These are phyloP conservation scores for Cercospora sp. DNA, from an alignment of 2,329 filamentous ascomycete species.

Conservation along the genomic window DNA sequence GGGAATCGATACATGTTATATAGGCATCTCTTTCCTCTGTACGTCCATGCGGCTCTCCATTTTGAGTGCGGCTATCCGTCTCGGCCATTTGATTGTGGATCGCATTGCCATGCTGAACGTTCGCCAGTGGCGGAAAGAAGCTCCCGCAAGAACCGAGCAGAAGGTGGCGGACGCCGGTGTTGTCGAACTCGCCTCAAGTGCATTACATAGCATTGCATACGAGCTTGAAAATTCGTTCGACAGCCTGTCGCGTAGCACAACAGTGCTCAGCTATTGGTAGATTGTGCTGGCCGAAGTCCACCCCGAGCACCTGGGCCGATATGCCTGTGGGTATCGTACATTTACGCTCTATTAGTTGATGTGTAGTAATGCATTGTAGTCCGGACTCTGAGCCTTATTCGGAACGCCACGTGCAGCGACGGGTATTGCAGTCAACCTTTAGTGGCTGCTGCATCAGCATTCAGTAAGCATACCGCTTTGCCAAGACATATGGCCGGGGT, in stretches of 20 bases:
- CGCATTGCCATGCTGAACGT: not conserved
- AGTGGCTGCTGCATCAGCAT: constrained; percentile 13
- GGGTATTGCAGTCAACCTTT: not conserved
- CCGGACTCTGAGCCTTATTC: not conserved
- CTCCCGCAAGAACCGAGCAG: not conserved
- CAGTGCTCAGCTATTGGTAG: not conserved
- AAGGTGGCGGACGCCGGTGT: not conserved
- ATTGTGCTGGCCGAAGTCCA: not conserved
- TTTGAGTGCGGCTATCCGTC: not conserved
- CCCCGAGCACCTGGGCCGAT: not conserved
- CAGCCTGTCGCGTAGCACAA: not conserved
- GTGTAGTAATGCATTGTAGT: not conserved
- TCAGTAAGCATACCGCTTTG: constrained; percentile 12
- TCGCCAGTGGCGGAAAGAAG: not conserved
- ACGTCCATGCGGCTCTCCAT: not conserved
- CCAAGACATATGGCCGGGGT: constrained; percentile 4
- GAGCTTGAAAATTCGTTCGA: constrained; percentile 10
- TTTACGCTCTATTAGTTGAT: not conserved
- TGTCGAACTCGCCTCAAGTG: not conserved
- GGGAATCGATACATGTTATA: not conserved
- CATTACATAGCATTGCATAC: constrained; percentile 23
- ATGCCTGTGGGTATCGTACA: not conserved
- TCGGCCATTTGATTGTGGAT: not conserved
- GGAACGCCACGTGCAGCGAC: not conserved
- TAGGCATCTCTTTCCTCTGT: not conserved